Percentiles rank a stretch among this genome's conserved stretches.
These are phyloP conservation scores for Ustilago cynodontis DNA, from an alignment of 1,284 basidiomycete genomes.

Conservation along the genomic window DNA sequence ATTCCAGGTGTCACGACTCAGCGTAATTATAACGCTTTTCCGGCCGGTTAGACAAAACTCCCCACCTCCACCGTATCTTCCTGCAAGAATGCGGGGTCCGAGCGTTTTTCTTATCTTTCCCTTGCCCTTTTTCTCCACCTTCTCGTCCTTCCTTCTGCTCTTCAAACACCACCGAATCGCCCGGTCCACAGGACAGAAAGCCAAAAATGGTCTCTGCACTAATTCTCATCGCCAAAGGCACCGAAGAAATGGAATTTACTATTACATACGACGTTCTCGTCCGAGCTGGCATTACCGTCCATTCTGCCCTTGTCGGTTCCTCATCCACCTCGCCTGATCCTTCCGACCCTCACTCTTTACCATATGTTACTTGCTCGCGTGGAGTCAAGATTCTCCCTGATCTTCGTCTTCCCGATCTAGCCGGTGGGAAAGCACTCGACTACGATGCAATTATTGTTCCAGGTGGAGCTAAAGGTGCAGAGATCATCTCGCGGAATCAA, in stretches of 20 bases:
- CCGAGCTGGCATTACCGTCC: slow-evolving; percentile 53
- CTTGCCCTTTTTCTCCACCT: neutral
- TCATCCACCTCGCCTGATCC: slow-evolving; percentile 22
- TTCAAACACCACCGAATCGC: neutral
- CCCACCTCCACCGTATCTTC: neutral
- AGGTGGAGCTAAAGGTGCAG: slow-evolving; percentile 83
- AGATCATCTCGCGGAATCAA: slow-evolving; percentile 77
- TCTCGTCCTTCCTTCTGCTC: neutral
- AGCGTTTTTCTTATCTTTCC: neutral
- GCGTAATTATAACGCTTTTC: neutral
- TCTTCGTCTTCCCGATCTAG: slow-evolving; percentile 49
- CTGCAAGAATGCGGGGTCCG: neutral
- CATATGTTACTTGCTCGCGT: slow-evolving; percentile 53
- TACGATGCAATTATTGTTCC: slow-evolving; percentile 82
- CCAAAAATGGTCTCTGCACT: slow-evolving; percentile 36
- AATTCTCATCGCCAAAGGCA: slow-evolving; percentile 85
- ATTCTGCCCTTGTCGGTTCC: slow-evolving; percentile 52
- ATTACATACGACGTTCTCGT: slow-evolving; percentile 67
- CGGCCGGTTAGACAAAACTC: neutral
- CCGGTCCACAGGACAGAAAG: neutral
- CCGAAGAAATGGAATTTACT: slow-evolving; percentile 76
- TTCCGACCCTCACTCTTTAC: slow-evolving; percentile 31
- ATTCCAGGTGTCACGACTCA: too few relatives aligned
- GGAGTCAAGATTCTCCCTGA: slow-evolving; percentile 66
- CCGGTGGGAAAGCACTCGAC: slow-evolving; percentile 69